A percentile compares a stretch with the other conserved stretches of the same genome.
Conservation (phyloP, 176 grass and related monocot species). For the Guadua angustifolia region DNA sequence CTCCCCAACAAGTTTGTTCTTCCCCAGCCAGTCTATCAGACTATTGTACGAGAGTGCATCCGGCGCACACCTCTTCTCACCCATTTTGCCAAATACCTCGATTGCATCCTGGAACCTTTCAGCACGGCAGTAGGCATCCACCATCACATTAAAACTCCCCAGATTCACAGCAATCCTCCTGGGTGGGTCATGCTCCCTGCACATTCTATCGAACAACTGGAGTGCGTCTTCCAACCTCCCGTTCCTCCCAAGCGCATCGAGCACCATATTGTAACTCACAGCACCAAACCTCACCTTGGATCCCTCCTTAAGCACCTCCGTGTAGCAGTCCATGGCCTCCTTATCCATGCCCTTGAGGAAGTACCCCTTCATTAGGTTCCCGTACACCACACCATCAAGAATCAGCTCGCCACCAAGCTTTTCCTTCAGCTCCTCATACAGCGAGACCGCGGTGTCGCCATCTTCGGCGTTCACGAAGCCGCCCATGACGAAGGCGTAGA, state of each 20-base stretch:
- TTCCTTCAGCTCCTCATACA: slow-evolving; percentile 82
- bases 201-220: slow-evolving; percentile 73
- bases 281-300: slow-evolving; percentile 65
- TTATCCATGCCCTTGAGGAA: slow-evolving; percentile 78
- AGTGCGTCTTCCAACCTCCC: slow-evolving; percentile 67
- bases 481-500: slow-evolving; percentile 73
- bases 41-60: slow-evolving; percentile 81
- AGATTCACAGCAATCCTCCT: slow-evolving; percentile 70
- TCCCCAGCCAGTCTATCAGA: slow-evolving; percentile 77
- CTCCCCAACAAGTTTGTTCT: slow-evolving; percentile 65
- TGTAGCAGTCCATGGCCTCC: slow-evolving; percentile 66
- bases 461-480: slow-evolving; percentile 66
- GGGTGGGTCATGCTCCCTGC: slow-evolving; percentile 64
- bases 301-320: slow-evolving; percentile 59
- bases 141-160: slow-evolving; percentile 80
- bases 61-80: slow-evolving; percentile 60
- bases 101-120: slow-evolving; percentile 69
- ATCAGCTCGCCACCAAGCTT: slow-evolving; percentile 54
- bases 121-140: slow-evolving; percentile 66
- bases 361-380: slow-evolving; percentile 88
- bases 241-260: slow-evolving; percentile 71
- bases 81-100: slow-evolving; percentile 68
- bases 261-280: slow-evolving; percentile 71
- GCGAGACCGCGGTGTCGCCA: slow-evolving; percentile 48
- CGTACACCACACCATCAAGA: slow-evolving; percentile 69